These are phyloP conservation scores for Trichosanthes cucumerina DNA, from an alignment of 306 rosid genomes.

Conservation along the genomic window DNA sequence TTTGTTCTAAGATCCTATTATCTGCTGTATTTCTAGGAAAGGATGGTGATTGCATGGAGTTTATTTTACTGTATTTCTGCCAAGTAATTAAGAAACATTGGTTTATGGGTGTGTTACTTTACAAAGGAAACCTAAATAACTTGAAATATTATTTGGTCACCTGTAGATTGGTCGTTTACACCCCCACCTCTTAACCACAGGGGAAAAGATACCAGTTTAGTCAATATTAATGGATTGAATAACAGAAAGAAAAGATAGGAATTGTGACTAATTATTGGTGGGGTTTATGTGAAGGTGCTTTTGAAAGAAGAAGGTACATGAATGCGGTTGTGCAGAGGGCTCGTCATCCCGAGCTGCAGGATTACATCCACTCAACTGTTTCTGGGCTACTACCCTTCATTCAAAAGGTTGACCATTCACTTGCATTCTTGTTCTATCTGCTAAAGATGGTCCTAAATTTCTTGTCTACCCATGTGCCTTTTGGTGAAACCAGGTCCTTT, in stretches of 20 bases:
- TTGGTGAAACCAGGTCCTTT: slow-evolving; percentile 7
- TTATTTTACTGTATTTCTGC: background rate
- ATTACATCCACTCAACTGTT: slow-evolving; percentile 70
- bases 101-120: background rate
- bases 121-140: background rate
- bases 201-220: background rate
- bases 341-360: slow-evolving; percentile 68
- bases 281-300: slow-evolving; percentile 51
- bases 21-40: slow-evolving; percentile 17
- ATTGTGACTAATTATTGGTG: slow-evolving; percentile 1
- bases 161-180: background rate
- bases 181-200: background rate
- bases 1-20: background rate
- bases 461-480: background rate
- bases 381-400: slow-evolving; percentile 63
- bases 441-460: slow-evolving; percentile 1
- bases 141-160: background rate
- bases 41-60: background rate
- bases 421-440: background rate
- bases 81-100: background rate
- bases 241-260: background rate
- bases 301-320: slow-evolving; percentile 81
- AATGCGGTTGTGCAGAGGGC: slow-evolving; percentile 78
- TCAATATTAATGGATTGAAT: background rate
- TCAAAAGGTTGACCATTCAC: slow-evolving; percentile 41